Percentiles rank a stretch among this genome's conserved stretches.
These are phyloP conservation scores for Filobasidium floriforme DNA, from an alignment of 768 basidiomycete species.

Conservation along the genomic window DNA sequence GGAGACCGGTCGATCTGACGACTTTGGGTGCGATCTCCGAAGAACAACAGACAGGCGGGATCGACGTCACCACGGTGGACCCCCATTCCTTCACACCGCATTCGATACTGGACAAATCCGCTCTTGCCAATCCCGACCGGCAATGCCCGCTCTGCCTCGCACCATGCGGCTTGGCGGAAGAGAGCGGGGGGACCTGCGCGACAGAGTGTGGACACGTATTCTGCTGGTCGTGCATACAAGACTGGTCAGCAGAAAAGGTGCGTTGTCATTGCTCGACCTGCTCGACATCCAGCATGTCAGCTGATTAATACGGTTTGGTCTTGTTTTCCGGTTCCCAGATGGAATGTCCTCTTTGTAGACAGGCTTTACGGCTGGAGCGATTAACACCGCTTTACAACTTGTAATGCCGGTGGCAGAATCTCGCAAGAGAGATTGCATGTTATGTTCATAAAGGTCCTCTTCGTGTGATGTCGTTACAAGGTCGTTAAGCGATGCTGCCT, in stretches of 20 bases:
- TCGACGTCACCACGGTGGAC: not conserved
- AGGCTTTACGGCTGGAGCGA: conserved; percentile 40
- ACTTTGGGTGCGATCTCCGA: conserved; percentile 19
- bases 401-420: conserved; percentile 4
- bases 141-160: conserved; percentile 43
- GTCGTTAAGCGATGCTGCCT: too few species aligned
- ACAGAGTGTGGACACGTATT: conserved; percentile 47
- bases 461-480: too few species aligned
- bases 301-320: not conserved
- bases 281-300: too few species aligned
- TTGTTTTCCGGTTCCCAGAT: conserved; percentile 30
- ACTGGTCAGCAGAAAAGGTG: conserved; percentile 43
- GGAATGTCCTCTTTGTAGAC: conserved; percentile 45
- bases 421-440: not conserved
- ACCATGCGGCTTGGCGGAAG: conserved; percentile 36
- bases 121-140: conserved; percentile 27
- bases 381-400: conserved; percentile 42
- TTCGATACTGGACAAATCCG: conserved; percentile 32
- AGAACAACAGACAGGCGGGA: not conserved
- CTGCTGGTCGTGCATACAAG: conserved; percentile 44
- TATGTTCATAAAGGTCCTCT: too few species aligned
- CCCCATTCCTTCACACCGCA: conserved; percentile 9
- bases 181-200: conserved; percentile 40
- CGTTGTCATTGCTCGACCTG: conserved; percentile 1
- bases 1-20: conserved; percentile 25